Evolutionary conservation across 768 basidiomycete species (phyloP), one percentile per base, ranked within the genome.

Genomic region (Favolaschia claudopus): DNA sequence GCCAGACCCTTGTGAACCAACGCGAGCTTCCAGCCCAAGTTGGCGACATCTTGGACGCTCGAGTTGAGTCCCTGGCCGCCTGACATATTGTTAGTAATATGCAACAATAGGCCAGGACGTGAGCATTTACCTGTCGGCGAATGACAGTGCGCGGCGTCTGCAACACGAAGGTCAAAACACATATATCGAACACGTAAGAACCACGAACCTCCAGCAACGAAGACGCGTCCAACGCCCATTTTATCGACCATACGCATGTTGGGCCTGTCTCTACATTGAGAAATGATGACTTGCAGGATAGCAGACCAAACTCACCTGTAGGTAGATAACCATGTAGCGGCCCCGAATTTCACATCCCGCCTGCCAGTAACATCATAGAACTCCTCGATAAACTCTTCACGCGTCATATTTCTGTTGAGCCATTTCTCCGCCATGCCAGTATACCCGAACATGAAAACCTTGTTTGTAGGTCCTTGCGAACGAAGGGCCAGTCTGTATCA

Each of bases 101-200:
- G n/a, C n/a, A n/a, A n/a, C n/a, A n/a, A n/a, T n/a, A n/a, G n/a
- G n/a, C n/a, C n/a, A n/a, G n/a, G n/a, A n/a, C n/a, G n/a, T n/a
- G n/a, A n/a, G n/a, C n/a, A n/a, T n/a, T n/a, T n/a, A n/a, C n/a
- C n/a, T 8, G 72, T 71, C 15, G 79, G 79, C 28, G 75, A 75
- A 54, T 82, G 81, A 22, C 77, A 70, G 54, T 85, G 85, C 0
- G 80, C 82, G 22, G 80, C 77, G 62, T 85, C 84, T 85, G 51
- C n/a, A 49, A 52, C 7, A 22, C 6, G n/a, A 15, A 46, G 29
- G 40, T 37, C 13, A 2, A 31, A 15, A 34, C 19, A 29, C 17
- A 14, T 24, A 25, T 14, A 37, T n/a, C 7, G 22, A 44, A 19
- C 9, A 14, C 8, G 42, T 46, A 29, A 66, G 8, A 5, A 13